Base-by-base conservation (phyloP, 179 eudicot species). In the Silene vulgaris region DNA sequence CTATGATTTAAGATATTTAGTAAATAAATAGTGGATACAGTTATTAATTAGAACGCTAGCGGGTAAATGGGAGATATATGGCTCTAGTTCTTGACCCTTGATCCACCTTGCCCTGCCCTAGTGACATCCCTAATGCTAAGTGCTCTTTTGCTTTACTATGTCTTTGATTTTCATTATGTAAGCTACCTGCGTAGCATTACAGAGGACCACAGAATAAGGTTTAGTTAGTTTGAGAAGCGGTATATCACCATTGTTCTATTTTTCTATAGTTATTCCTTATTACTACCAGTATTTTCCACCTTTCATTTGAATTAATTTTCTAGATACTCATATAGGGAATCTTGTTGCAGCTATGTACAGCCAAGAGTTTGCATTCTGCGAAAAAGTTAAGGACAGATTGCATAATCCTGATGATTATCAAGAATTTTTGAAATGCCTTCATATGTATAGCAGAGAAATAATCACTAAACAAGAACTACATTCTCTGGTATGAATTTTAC, bases 341-440 rank as follows among this genome's bases (percentile, higher is more conserved):
- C 35, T 66, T 61, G 23, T 62, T 73, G 79, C 86, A 92, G 97
- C 79, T 74, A 78, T 86, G 73, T 89, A 89, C 86, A 87, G 83
- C 75, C 89, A 77, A 68, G 98, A 93, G 80, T 90, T 91, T 80
- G 81, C 84, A 71, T 93, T 93, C 84, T 91, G 97, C 76, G 98
- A 93, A 54, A 93, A 88, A 84, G 96, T 93, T 35, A 91, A 91
- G 85, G 96, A 88, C 56, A 83, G 87, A 77, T 82, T 93, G 66
- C 86, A 65, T 21, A 86, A 70, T 84, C 84, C 90, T 37, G 92
- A 86, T 79, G 92, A 90, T 85, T 93, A 93, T 84, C 93, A 90
- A 77, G 93, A 94, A 72, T 93, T 93, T 76, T 84, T 93, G 84
- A 93, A 88, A 80, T 90, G 93, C 80, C 93, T 93, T 81, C 89